Conservation (phyloP, 2,329 filamentous ascomycete species). For the Calonectria honghensis region DNA sequence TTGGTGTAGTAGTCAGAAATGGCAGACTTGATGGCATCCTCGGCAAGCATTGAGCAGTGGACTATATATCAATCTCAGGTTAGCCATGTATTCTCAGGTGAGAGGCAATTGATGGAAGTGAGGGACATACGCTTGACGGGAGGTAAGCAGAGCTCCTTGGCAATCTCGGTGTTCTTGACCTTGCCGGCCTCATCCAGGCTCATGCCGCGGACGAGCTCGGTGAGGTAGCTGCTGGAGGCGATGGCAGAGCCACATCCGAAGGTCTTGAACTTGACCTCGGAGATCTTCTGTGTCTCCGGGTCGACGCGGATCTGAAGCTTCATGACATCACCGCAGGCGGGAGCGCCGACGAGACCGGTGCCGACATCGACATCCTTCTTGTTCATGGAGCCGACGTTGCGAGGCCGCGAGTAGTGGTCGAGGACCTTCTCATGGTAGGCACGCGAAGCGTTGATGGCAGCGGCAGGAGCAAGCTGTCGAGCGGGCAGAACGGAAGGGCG, state of each 20-base stretch:
- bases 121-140: conserved; percentile 86
- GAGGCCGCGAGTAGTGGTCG: conserved; percentile 71
- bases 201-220: conserved; percentile 96
- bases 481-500: conserved; percentile 61
- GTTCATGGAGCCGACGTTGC: conserved; percentile 74
- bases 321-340: conserved; percentile 94
- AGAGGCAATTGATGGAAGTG: conserved; percentile 32
- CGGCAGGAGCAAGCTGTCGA: conserved; percentile 65
- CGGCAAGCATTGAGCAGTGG: conserved; percentile 93
- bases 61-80: conserved; percentile 70
- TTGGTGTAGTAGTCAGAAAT: conserved; percentile 94
- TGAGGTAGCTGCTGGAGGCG: conserved; percentile 94
- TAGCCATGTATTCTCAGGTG: conserved; percentile 48
- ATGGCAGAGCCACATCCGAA: conserved; percentile 97
- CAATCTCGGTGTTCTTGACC: conserved; percentile 98
- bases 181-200: conserved; percentile 92
- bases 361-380: conserved; percentile 90
- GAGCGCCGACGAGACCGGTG: conserved; percentile 92
- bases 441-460: conserved; percentile 64
- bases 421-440: conserved; percentile 73
- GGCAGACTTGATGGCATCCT: conserved; percentile 93
- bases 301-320: conserved; percentile 89
- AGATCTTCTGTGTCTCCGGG: conserved; percentile 89
- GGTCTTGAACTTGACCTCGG: conserved; percentile 98
- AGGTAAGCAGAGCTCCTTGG: conserved; percentile 93